phyloP scores from a whole-genome alignment of 495 filamentous ascomycete species.

The Evansstolkia leycettana region DNA sequence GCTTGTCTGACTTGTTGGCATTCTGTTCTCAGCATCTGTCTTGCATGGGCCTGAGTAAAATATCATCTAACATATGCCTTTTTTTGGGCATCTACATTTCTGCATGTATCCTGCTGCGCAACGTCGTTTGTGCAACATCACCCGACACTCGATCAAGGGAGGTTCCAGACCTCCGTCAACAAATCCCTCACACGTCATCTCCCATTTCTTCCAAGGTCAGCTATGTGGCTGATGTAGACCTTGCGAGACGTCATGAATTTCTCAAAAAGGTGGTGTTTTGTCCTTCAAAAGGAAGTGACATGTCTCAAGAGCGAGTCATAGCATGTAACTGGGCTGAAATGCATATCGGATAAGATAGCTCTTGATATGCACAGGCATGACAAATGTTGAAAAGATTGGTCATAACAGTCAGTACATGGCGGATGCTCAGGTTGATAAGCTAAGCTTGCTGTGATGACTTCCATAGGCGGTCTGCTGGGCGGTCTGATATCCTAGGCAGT shows the following conservation, averaged over 20 bases:
- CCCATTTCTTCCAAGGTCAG: too few species aligned
- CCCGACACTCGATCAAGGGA: conserved; percentile 3
- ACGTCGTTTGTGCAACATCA: conserved; percentile 9
- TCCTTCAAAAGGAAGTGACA: too few species aligned
- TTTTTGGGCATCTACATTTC: conserved; percentile 17
- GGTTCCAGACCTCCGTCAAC: conserved; percentile 7
- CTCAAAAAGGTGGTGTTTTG: too few species aligned
- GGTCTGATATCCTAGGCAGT: too few species aligned
- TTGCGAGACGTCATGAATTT: conserved; percentile 4
- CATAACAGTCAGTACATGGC: too few species aligned
- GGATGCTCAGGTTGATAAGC: too few species aligned
- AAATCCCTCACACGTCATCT: conserved; percentile 12
- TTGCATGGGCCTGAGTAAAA: conserved; percentile 7
- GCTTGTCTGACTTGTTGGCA: conserved; percentile 8
- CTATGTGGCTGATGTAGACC: conserved; percentile 1
- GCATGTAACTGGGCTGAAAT: neutral
- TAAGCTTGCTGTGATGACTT: too few species aligned
- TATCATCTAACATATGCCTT: neutral
- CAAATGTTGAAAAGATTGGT: too few species aligned
- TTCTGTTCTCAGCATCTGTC: neutral
- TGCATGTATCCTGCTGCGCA: conserved; percentile 14
- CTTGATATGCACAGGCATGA: neutral
- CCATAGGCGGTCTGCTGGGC: too few species aligned
- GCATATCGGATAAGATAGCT: neutral
- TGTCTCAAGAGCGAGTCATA: too few species aligned